phyloP scores from a whole-genome alignment of 2,329 filamentous ascomycete genomes.

The Phialophora macrospora region DNA sequence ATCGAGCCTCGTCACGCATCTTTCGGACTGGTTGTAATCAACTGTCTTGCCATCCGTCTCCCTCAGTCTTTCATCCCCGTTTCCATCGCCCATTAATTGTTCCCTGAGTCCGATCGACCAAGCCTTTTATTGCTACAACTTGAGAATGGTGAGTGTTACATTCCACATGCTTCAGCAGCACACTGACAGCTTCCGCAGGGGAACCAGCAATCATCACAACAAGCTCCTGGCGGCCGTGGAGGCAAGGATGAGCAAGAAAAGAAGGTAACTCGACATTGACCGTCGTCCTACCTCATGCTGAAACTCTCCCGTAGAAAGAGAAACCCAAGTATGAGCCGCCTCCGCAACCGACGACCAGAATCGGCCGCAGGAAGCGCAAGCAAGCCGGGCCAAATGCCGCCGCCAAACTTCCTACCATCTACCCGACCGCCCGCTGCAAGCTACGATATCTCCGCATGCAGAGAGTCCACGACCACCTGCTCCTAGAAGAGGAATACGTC shows the following conservation, averaged over 20 bases:
- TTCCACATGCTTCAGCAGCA: background rate
- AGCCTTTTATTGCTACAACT: too few species aligned
- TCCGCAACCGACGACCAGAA: constrained; percentile 91
- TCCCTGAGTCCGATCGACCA: background rate
- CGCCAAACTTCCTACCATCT: constrained; percentile 91
- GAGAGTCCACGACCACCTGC: constrained; percentile 93
- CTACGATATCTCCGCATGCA: constrained; percentile 97
- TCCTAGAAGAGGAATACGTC: constrained; percentile 97
- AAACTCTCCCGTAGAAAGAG: constrained; percentile 74
- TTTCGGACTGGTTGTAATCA: constrained; percentile 19
- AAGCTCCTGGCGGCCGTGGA: constrained; percentile 70
- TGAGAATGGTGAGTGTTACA: background rate
- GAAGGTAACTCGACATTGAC: constrained; percentile 56
- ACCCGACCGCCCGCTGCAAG: constrained; percentile 96
- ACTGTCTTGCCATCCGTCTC: constrained; percentile 1
- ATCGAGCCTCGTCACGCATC: constrained; percentile 28
- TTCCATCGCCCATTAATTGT: background rate
- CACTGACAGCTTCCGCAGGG: constrained; percentile 41
- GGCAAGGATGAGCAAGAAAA: constrained; percentile 88
- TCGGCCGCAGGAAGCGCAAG: constrained; percentile 99
- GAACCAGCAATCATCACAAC: constrained; percentile 78
- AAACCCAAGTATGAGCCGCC: constrained; percentile 99
- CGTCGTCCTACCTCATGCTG: constrained; percentile 54
- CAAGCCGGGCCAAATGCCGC: constrained; percentile 88
- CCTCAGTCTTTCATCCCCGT: background rate